phyloP scores from a whole-genome alignment of 257 asterid species.

The Scutellaria minor region DNA sequence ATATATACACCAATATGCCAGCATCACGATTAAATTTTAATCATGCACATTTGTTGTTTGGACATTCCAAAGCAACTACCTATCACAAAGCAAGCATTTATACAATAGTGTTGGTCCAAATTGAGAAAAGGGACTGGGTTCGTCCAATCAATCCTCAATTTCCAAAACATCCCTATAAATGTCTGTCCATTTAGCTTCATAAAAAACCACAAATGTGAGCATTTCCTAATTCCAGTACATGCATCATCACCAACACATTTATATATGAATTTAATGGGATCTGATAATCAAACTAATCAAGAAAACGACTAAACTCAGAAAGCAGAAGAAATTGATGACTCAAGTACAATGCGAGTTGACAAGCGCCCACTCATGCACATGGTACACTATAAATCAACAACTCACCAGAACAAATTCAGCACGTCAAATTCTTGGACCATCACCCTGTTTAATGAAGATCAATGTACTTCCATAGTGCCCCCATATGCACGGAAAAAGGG shows the following conservation, averaged over 20 bases:
- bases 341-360: neutral
- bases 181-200: neutral
- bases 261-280: neutral
- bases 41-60: no score
- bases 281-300: conserved; percentile 17
- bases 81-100: neutral
- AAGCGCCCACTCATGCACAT: neutral
- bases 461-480: neutral
- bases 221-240: conserved; percentile 16
- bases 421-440: neutral
- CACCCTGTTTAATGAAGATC: neutral
- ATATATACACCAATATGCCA: no score
- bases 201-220: neutral
- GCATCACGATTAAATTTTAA: no score
- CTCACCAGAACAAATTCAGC: conserved; percentile 8
- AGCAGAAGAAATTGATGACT: neutral
- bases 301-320: conserved; percentile 21
- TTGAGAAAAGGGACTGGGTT: neutral
- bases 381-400: neutral
- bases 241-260: neutral
- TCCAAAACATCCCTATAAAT: neutral
- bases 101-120: neutral
- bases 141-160: neutral
- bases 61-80: neutral
- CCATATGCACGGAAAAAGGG: neutral